These are phyloP conservation scores for Paecilomyces sp. DNA, from an alignment of 2,329 filamentous ascomycete species.

Conservation along the genomic window DNA sequence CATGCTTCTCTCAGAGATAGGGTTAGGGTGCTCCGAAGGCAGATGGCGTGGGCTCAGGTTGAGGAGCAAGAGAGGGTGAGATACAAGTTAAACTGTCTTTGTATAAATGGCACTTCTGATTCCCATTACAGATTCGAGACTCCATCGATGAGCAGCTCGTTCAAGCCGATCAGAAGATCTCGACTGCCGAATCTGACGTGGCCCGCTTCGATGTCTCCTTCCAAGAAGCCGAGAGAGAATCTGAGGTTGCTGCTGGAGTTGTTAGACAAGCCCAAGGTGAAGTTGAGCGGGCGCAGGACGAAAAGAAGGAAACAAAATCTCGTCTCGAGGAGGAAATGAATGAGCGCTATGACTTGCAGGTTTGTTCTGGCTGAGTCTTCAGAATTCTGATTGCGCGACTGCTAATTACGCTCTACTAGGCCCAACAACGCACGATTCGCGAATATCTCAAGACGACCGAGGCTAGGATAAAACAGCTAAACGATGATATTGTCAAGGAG, in stretches of 20 bases:
- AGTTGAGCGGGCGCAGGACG: constrained; percentile 39
- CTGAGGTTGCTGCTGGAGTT: constrained; percentile 33
- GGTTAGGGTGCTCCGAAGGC: constrained; percentile 52
- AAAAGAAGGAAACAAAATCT: constrained; percentile 44
- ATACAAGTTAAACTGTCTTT: background rate
- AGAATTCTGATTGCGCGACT: constrained; percentile 7
- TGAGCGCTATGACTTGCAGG: constrained; percentile 49
- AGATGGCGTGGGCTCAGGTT: constrained; percentile 85
- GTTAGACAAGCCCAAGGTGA: constrained; percentile 39
- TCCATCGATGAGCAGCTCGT: constrained; percentile 28
- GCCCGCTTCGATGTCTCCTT: constrained; percentile 40
- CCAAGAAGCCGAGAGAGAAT: constrained; percentile 31
- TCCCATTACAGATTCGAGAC: constrained; percentile 22
- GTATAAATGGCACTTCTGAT: constrained; percentile 1
- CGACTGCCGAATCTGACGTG: constrained; percentile 37
- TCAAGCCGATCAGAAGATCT: constrained; percentile 41
- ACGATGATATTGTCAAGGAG: constrained; percentile 42
- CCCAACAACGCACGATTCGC: constrained; percentile 61
- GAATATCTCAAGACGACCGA: constrained; percentile 50
- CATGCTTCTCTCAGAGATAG: constrained; percentile 59
- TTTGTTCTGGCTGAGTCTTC: constrained; percentile 10
- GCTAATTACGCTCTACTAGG: constrained; percentile 33
- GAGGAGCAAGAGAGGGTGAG: constrained; percentile 60
- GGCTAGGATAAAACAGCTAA: constrained; percentile 31
- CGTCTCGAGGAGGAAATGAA: constrained; percentile 48